A percentile compares a stretch with the other conserved stretches of the same genome.
phyloP scores from a whole-genome alignment of 139 green algal genomes.

The Closterium sp. region DNA sequence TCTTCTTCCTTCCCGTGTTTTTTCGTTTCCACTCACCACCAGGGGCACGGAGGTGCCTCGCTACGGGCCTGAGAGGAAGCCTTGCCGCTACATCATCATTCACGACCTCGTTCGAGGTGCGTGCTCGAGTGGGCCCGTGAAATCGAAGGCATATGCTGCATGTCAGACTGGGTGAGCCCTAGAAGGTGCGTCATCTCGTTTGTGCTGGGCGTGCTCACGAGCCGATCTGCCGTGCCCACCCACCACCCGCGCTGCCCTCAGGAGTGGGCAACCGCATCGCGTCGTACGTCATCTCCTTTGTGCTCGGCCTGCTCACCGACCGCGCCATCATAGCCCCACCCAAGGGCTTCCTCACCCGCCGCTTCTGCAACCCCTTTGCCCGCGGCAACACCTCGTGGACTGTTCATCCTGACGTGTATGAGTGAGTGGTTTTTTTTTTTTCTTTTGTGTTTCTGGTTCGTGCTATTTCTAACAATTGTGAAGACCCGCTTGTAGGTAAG shows the following conservation, averaged over 20 bases:
- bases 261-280: neutral
- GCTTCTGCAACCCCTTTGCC: neutral
- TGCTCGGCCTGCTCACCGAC: neutral
- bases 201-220: neutral
- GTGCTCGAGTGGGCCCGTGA: neutral
- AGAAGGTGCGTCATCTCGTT: neutral
- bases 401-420: neutral
- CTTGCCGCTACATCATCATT: neutral
- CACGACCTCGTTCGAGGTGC: neutral
- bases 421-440: neutral
- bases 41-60: neutral
- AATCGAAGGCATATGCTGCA: neutral
- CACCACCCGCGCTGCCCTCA: neutral
- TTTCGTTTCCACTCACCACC: too few relatives aligned
- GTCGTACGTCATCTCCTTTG: neutral
- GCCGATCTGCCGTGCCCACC: neutral
- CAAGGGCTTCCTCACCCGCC: neutral
- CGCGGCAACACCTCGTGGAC: neutral
- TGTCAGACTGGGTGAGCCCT: neutral
- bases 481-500: too few relatives aligned
- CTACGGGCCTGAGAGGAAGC: neutral
- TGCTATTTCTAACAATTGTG: too few relatives aligned
- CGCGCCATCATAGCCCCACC: neutral
- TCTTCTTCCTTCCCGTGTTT: too few relatives aligned
- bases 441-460: too few relatives aligned